Conservation (phyloP, 495 filamentous ascomycete species). For the Apiosordaria backusii region DNA sequence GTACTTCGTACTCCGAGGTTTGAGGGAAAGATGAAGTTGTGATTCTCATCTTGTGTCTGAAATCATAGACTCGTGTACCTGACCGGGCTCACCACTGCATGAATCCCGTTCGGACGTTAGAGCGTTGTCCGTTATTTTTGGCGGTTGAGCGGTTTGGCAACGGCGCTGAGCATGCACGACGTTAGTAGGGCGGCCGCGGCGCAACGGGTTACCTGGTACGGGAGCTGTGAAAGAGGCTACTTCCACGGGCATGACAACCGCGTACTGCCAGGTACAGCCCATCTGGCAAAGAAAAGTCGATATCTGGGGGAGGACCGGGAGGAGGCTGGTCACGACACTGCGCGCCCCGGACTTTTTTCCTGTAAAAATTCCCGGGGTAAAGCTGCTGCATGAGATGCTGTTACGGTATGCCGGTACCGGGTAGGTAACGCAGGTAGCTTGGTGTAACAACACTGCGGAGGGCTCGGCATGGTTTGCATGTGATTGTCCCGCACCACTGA, state of each 20-base stretch:
- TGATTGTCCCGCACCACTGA: constrained; percentile 15
- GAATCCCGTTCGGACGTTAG: background rate
- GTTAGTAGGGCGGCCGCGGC: background rate
- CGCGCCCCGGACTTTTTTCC: constrained; percentile 14
- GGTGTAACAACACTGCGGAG: no score
- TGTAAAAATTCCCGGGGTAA: background rate
- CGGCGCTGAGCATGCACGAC: no score
- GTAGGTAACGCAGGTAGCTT: background rate
- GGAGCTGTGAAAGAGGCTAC: background rate
- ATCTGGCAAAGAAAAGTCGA: background rate
- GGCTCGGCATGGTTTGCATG: constrained; percentile 13
- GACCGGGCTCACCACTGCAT: background rate
- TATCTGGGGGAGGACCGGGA: background rate
- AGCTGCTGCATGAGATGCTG: background rate
- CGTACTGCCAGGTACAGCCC: constrained; percentile 8
- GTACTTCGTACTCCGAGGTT: background rate
- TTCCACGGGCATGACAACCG: constrained; percentile 11
- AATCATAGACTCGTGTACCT: background rate
- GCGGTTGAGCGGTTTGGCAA: background rate
- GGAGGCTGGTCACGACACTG: background rate
- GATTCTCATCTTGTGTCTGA: no score
- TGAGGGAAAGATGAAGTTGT: background rate
- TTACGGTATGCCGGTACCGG: background rate
- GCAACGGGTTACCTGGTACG: background rate
- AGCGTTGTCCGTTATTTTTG: background rate